Evolutionary conservation across 2,329 filamentous ascomycete genomes (phyloP).

Genomic region (Exserohilum rostratum): DNA sequence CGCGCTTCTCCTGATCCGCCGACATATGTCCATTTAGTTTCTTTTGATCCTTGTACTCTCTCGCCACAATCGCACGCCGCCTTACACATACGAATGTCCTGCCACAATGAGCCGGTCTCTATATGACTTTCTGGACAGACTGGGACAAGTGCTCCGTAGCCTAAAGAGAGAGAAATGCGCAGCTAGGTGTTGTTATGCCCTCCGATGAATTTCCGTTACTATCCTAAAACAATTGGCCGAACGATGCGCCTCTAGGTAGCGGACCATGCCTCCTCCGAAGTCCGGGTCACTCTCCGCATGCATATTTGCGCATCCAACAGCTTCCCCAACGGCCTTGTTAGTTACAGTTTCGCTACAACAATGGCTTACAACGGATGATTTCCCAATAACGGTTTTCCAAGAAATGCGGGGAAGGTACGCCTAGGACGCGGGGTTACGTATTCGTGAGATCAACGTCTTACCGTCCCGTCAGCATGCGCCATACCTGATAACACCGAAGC

Average conservation of each 20-base stretch:
- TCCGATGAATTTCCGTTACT: neutral
- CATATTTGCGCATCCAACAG: no score
- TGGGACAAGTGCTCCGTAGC: neutral
- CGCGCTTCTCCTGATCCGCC: neutral
- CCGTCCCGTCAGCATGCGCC: neutral
- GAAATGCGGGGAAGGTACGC: constrained; percentile 2
- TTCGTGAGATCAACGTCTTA: neutral
- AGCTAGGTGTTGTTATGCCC: neutral
- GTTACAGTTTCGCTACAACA: no score
- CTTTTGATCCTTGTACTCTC: neutral
- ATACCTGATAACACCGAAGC: neutral
- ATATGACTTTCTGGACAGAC: neutral
- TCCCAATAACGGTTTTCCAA: neutral
- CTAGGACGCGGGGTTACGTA: neutral
- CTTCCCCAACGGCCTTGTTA: no score
- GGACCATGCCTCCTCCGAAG: neutral
- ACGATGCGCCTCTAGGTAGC: neutral
- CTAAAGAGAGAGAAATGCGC: neutral
- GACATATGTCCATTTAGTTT: neutral
- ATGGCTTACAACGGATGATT: no score
- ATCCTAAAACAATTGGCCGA: neutral
- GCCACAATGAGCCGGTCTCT: neutral
- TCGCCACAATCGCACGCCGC: neutral
- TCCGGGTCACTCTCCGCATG: no score
- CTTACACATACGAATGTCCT: neutral